Evolutionary conservation across 495 filamentous ascomycete genomes (phyloP), one percentile per base, ranked within the genome.

Genomic region (Staphylotrichum longicolle): DNA sequence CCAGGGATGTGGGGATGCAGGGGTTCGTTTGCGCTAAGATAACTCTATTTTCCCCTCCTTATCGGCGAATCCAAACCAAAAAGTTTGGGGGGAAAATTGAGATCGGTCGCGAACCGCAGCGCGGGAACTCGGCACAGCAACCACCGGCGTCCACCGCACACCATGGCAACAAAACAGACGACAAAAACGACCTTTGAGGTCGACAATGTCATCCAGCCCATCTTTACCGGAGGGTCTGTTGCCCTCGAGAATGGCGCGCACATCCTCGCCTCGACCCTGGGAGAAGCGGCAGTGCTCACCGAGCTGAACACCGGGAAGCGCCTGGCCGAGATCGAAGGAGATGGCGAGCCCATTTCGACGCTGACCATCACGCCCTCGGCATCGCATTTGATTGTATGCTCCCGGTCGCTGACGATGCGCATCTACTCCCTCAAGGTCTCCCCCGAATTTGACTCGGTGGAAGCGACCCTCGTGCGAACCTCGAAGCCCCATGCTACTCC

Each of bases 401-500:
- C 94, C 4, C 86, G 94, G 44, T 97, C 93, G 3, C 80, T 97
- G 66, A 91, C 91, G 15, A 94, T 97, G 92, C 88, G 89, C 62
- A 91, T 96, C 63, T 97, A 92, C 78, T 72, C 86, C 39, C 81
- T 99, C 32, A 78, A 82, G 12, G 76, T 78, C 20, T 83, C 82
- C 39, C 80, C 82, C 59, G 79, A 79, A 37, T 70, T 70, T 54
- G 79, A 78, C 61, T 69, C 71, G 45, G 79, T 96, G 53, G 83
- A 86, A 50, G 73, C 86, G 8, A 81, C 86, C 56, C 84, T 96
- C 35, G 72, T 88, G 48, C 86, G 90, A 63, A 91, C 90, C 7
- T 70, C 96, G 45, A 96, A 96, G 73, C 91, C 94, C n/a, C 95
- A 97, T 70, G 81, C 85, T 3, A 86, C 91, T 4, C 94, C 94